These are phyloP conservation scores for Pichia sp. DNA, from an alignment of 1,139 yeast species.

Conservation along the genomic window DNA sequence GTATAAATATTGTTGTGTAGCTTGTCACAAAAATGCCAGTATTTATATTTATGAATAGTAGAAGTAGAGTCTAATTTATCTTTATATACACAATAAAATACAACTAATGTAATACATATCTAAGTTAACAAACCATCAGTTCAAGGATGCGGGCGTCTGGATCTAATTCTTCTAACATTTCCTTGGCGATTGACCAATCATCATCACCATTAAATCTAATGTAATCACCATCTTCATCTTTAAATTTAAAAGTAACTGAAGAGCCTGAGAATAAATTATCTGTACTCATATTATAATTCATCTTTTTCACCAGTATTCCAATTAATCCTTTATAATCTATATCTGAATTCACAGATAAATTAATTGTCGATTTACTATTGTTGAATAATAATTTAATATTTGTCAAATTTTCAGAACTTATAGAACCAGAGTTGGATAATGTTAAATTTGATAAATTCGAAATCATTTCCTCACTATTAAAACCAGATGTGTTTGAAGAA, in stretches of 20 bases:
- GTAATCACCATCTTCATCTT: slow-evolving; percentile 94
- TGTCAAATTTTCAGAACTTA: slow-evolving; percentile 21
- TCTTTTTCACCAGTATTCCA: slow-evolving; percentile 38
- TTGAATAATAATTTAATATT: slow-evolving; percentile 45
- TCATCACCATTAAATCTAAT: slow-evolving; percentile 84
- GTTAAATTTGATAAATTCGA: slow-evolving; percentile 19
- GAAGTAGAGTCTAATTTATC: too few species aligned
- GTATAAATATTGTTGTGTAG: too few species aligned
- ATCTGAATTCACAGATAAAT: slow-evolving; percentile 42
- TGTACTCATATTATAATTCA: slow-evolving; percentile 37
- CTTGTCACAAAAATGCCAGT: too few species aligned
- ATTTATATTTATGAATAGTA: too few species aligned
- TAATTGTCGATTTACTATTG: slow-evolving; percentile 33
- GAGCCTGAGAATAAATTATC: slow-evolving; percentile 19
- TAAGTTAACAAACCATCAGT: slow-evolving; percentile 6
- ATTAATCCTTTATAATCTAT: slow-evolving; percentile 44
- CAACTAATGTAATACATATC: background rate
- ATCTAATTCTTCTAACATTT: slow-evolving; percentile 43
- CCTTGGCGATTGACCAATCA: slow-evolving; percentile 57
- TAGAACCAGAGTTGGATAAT: slow-evolving; percentile 9
- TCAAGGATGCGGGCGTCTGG: slow-evolving; percentile 32
- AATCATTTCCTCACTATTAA: slow-evolving; percentile 9
- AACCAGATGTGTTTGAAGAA: slow-evolving; percentile 9
- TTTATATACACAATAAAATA: background rate
- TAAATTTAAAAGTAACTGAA: slow-evolving; percentile 60